Base-by-base conservation (phyloP, 2,329 filamentous ascomycete species). In the Monilinia fructicola region DNA sequence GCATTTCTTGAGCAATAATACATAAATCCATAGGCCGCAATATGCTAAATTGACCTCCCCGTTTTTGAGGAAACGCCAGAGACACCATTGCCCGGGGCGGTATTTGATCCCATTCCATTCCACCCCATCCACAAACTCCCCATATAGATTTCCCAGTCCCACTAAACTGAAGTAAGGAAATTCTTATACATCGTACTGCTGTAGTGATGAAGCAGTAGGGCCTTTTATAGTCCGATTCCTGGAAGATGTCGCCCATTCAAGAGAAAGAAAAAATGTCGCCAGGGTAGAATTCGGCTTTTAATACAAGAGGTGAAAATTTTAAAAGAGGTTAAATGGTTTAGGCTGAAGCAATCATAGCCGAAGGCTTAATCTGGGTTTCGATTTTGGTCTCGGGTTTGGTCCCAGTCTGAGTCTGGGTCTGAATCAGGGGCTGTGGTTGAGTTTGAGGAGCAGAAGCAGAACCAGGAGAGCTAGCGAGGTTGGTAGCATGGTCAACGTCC, bases 401-500 rank as follows among this genome's bases (percentile, higher is more conserved):
- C 14, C 54, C 48, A n/a, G 35, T 12, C 31, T 54, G 60, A 23
- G 48, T 18, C 21, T 40, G 67, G 61, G 21, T 53, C 69, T 44
- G 67, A 26, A 59, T 26, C 42, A 6, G 55, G 38, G n/a, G 71
- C 58, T 38, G 67, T 56, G 44, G 70, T 44, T 11, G 65, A 35
- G 69, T 31, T 46, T 66, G 35, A 23, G 77, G 77, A 60, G 81
- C 80, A 18, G 85, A 84, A 53, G 85, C 76, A 44, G 77, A 76
- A 61, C 81, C 80, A 18, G 85, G 85, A 53, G 85, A 85, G 72
- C 82, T 84, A 23, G 81, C 72, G 23, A 68, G 59, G 42, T 71
- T 66, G 53, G 79, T 80, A 65, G 82, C 83, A 73, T 84, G 87
- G 70, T 89, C 87, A 72, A 85, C 85, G 44, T 82, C 81, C 61